phyloP scores from a whole-genome alignment of 441 rosid species.

The Jatropha podagrica region DNA sequence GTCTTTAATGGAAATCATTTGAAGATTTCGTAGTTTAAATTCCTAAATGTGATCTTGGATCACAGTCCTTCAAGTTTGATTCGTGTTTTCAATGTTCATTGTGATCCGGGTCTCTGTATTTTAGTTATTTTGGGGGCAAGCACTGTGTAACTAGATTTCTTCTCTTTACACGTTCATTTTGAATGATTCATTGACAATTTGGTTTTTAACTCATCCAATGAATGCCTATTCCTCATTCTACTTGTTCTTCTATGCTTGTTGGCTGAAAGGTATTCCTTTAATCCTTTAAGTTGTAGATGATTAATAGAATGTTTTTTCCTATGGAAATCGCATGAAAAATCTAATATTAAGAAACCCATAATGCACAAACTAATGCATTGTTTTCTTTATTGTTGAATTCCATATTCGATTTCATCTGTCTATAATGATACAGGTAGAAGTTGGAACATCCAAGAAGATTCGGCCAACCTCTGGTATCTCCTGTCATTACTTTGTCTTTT shows the following conservation, averaged over 20 bases:
- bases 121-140: background rate
- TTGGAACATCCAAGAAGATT: conserved; percentile 61
- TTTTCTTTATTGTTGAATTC: conserved; percentile 7
- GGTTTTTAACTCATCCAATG: background rate
- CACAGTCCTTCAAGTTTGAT: background rate
- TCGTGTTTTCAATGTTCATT: background rate
- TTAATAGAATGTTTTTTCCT: background rate
- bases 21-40: no score
- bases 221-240: background rate
- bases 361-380: background rate
- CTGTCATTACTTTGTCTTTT: background rate
- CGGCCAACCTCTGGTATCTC: conserved; percentile 70
- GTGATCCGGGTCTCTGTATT: background rate
- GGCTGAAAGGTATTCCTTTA: background rate
- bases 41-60: background rate
- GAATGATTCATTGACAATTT: background rate
- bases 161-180: background rate
- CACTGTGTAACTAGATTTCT: background rate
- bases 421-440: conserved; percentile 40
- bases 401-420: background rate
- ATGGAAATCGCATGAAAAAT: background rate
- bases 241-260: background rate
- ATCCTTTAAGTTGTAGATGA: background rate
- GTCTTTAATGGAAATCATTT: background rate
- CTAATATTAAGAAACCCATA: background rate